Percentiles rank a stretch among this genome's conserved stretches.
Conservation (phyloP, 208 protist species). For the Wallacemonas collosoma region DNA sequence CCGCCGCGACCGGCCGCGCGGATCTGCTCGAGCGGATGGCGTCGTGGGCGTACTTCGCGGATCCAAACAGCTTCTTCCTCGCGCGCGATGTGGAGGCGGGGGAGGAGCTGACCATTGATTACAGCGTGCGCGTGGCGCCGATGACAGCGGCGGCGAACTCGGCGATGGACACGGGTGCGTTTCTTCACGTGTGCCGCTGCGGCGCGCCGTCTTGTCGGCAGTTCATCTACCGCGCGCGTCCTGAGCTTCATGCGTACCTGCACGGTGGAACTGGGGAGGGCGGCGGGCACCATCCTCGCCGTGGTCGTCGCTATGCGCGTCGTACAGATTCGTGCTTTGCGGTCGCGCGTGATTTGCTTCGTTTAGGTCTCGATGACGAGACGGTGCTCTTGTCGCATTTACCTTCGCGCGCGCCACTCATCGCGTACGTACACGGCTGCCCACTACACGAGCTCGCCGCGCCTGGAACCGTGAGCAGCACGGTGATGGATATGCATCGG, state of each 20-base stretch:
- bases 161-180: not conserved
- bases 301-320: too few relatives aligned
- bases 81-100: constrained; percentile 61
- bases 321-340: constrained; percentile 8
- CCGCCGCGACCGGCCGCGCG: constrained; percentile 16
- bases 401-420: constrained; percentile 24
- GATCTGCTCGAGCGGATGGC: constrained; percentile 33
- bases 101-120: constrained; percentile 77
- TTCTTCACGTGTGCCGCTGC: constrained; percentile 53
- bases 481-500: constrained; percentile 21
- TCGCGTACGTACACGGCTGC: constrained; percentile 50
- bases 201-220: constrained; percentile 51
- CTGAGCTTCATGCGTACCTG: constrained; percentile 20
- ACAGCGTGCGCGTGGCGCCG: constrained; percentile 56
- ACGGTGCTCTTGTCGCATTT: constrained; percentile 53
- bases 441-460: constrained; percentile 30
- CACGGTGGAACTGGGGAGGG: not conserved
- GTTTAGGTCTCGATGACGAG: constrained; percentile 65
- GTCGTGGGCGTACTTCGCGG: constrained; percentile 52
- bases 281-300: not conserved
- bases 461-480: not conserved
- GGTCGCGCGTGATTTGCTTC: constrained; percentile 33
- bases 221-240: constrained; percentile 45
- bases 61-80: constrained; percentile 77
- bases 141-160: constrained; percentile 34